A percentile compares a stretch with the other conserved stretches of the same genome.
phyloP scores from a whole-genome alignment of 2,329 filamentous ascomycete genomes.

The Fusarium sp. region DNA sequence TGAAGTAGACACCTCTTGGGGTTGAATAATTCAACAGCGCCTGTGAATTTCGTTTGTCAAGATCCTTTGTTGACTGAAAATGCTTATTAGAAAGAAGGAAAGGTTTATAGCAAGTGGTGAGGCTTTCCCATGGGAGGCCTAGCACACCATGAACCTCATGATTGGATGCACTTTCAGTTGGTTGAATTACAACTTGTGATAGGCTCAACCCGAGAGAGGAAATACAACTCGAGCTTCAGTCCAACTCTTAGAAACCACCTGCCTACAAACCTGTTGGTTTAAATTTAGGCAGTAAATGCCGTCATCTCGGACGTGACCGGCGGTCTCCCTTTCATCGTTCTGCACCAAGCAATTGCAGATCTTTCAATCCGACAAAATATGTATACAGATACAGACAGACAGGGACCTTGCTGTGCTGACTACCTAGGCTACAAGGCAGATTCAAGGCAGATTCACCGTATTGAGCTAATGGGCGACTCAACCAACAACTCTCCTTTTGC shows the following conservation, averaged over 20 bases:
- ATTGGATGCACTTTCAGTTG: not conserved
- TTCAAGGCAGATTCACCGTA: slow-evolving; percentile 8
- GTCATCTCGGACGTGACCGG: not conserved
- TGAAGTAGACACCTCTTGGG: too few species aligned
- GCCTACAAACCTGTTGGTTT: too few species aligned
- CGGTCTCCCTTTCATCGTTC: not conserved
- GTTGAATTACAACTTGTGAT: too few species aligned
- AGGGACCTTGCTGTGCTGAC: not conserved
- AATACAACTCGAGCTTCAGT: too few species aligned
- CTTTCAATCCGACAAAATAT: not conserved
- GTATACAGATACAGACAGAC: not conserved
- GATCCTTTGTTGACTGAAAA: too few species aligned
- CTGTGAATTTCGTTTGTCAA: not conserved
- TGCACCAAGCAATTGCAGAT: not conserved
- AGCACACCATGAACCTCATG: not conserved
- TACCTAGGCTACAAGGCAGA: slow-evolving; percentile 12
- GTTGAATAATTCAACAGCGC: not conserved
- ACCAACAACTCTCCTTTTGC: not conserved
- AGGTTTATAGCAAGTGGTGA: too few species aligned
- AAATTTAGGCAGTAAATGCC: too few species aligned
- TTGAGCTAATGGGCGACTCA: not conserved
- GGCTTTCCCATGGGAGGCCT: not conserved
- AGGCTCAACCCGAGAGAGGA: too few species aligned
- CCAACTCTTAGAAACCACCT: too few species aligned
- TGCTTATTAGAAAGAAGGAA: too few species aligned